These are phyloP conservation scores for Microcos paniculata DNA, from an alignment of 345 rosid genomes.

Conservation along the genomic window DNA sequence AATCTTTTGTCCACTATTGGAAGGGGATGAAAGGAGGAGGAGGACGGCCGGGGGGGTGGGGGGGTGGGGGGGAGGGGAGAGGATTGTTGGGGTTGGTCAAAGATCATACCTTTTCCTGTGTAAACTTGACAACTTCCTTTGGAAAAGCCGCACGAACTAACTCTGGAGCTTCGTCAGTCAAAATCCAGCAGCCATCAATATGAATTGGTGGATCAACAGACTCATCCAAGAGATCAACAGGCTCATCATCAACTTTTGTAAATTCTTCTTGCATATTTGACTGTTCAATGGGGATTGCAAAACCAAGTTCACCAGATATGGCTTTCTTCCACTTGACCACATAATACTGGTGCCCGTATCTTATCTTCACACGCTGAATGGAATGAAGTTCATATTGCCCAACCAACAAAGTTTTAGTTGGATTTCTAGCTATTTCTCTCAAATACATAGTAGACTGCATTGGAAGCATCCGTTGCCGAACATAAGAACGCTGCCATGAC, in stretches of 20 bases:
- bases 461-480: conserved; percentile 73
- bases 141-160: conserved; percentile 76
- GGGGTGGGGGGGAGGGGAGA: no score
- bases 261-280: conserved; percentile 34
- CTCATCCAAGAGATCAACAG: conserved; percentile 47
- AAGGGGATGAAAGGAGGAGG: no score
- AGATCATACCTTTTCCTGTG: conserved; percentile 63
- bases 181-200: conserved; percentile 51
- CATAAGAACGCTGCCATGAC: conserved; percentile 71
- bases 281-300: conserved; percentile 30
- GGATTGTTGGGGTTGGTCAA: no score
- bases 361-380: conserved; percentile 62
- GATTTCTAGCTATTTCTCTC: conserved; percentile 54
- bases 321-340: conserved; percentile 82
- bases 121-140: conserved; percentile 53
- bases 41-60: no score
- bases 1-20: not conserved
- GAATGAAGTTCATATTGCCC: conserved; percentile 77
- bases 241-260: conserved; percentile 50
- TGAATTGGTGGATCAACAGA: conserved; percentile 43
- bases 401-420: conserved; percentile 41
- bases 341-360: conserved; percentile 60
- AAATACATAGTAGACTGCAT: conserved; percentile 82
- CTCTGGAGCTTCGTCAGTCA: conserved; percentile 75
- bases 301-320: conserved; percentile 26